Evolutionary conservation across 169 alveolate genomes (phyloP).

Genomic region (Eimeria praecox): DNA sequence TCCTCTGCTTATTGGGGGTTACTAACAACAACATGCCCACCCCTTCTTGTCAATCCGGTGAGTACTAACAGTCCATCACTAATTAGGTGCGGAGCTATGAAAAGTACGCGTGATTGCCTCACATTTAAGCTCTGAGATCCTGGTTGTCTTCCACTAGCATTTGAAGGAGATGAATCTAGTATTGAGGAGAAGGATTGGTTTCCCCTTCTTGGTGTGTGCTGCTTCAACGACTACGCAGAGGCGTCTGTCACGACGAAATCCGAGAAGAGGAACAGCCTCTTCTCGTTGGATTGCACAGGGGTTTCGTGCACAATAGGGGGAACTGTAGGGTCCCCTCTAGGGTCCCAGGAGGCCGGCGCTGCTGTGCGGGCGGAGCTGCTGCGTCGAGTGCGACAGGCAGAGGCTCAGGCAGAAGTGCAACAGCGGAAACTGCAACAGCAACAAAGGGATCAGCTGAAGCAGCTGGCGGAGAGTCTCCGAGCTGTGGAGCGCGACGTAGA

Average conservation of each 20-base stretch:
- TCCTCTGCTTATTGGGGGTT: constrained; percentile 80
- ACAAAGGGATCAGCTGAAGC: constrained; percentile 58
- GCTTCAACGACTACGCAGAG: not conserved
- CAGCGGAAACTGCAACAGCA: constrained; percentile 71
- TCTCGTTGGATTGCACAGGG: constrained; percentile 28
- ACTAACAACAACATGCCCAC: constrained; percentile 15
- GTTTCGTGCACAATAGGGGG: constrained; percentile 19
- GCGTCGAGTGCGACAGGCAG: constrained; percentile 68
- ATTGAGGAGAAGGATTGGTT: not conserved
- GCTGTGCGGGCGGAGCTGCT: constrained; percentile 54
- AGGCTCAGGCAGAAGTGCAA: constrained; percentile 55
- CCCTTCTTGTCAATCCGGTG: constrained; percentile 50
- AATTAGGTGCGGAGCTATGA: not conserved
- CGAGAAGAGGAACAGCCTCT: constrained; percentile 22
- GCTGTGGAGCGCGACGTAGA: constrained; percentile 74
- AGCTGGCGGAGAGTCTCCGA: constrained; percentile 74
- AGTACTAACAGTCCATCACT: not conserved
- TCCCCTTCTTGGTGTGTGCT: not conserved
- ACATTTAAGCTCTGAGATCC: not conserved
- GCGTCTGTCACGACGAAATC: constrained; percentile 32
- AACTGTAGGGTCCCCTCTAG: constrained; percentile 27
- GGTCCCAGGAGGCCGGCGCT: constrained; percentile 42
- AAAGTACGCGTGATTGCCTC: not conserved
- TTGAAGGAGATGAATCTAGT: not conserved
- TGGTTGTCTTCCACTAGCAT: not conserved